Base-by-base conservation (phyloP, 257 asterid genomes). In the Gardenia jasminoides region DNA sequence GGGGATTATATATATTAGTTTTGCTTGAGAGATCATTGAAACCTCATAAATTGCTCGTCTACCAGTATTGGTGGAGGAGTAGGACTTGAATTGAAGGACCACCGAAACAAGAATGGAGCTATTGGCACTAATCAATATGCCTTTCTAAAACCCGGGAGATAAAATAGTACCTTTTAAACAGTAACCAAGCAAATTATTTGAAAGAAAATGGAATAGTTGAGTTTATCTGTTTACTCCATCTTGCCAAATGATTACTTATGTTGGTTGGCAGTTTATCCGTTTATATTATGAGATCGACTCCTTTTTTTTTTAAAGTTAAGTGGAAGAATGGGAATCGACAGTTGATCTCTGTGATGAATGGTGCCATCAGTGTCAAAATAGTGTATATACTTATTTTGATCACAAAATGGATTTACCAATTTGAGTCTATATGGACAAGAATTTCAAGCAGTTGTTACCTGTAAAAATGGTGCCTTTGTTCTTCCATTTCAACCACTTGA, bases 31-130 rank as follows among this genome's bases (percentile, higher is more conserved):
- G 28, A 54, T 72, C 52, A 79, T 46, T 16, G 65, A 50, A 43
- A 56, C 22, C 65, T 75, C 78, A 80, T 80, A 75, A 68, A 80
- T 76, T 79, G 79, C 47, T 72, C 44, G 19, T 50, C 70, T 54
- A 80, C 79, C 62, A 50, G 47, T 48, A 19, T 33, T n/a, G 78
- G 50, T 30, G 79, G 77, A 72, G 54, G 33, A 36, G 72, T 36
- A 10, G 71, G 36, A 17, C 39, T 19, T 58, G 30, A 64, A 39
- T 30, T 10, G 59, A 74, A 82, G 74, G 75, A 62, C 75, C 83
- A 79, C 72, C 36, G 50, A 46, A 8, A 6, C 7, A 43, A 7
- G 39, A 30, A 28, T 28, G 72, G 46, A 54, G 46, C 52, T 54
- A 26, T 39, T 20, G 31, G 67, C 78, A 79, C 22, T 36, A 61